Evolutionary conservation across 345 rosid species (phyloP), one percentile per base, ranked within the genome.

Genomic region (Triadica sebifera): DNA sequence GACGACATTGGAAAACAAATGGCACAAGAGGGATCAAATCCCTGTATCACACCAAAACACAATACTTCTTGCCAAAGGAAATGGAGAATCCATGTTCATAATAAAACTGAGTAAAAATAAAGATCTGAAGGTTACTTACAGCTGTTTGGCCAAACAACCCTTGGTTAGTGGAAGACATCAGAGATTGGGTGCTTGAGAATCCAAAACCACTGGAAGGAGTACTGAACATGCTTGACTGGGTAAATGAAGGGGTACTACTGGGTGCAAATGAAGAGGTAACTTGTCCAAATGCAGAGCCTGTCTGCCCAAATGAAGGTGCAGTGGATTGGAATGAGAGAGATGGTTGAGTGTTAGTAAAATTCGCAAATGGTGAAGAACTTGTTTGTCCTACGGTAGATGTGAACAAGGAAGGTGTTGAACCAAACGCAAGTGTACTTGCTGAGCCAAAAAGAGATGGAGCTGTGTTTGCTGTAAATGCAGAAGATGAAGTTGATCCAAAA

Each of bases 201-300:
- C 74, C n/a, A 75, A 80, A 85, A 37, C 87, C 92, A 74, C 85
- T 78, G 38, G 90, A 81, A 69, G 91, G 89, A 61, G 87, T 73
- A 70, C 53, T 84, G 78, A 89, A 93, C 56, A 76, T 70, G 84
- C 73, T 88, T 70, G 83, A 20, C 75, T 83, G 91, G 72, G 85
- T 88, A 72, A 91, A 86, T 50, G 88, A 79, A 71, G 86, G 75
- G 78, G 75, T 73, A 20, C 80, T 74, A 71, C 66, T 81, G 77
- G 90, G 69, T 45, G 75, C 70, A 79, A 78, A 61, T 22, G 85
- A 20, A 57, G 93, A 47, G 65, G 87, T 67, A 55, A 64, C 70
- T 72, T 81, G 94, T 61, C 92, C 92, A 78, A 91, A 89, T 51
- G 77, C 81, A 81, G 91, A 82, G 45, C 86, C 84, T 64, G 96